A percentile compares a stretch with the other conserved stretches of the same genome.
phyloP scores from a whole-genome alignment of 129 eudicot genomes.

The Mikania micrantha region DNA sequence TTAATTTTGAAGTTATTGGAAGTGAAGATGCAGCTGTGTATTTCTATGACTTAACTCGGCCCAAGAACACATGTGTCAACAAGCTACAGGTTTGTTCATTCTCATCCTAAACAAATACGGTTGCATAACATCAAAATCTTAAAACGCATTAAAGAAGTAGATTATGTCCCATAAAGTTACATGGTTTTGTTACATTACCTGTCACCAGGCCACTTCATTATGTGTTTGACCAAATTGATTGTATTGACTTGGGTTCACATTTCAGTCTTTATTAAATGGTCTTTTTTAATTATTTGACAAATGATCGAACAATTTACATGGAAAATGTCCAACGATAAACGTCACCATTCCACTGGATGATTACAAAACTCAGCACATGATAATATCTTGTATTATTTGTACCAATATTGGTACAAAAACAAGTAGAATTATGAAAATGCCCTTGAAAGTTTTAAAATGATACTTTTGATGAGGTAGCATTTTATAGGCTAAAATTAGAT shows the following conservation, averaged over 20 bases:
- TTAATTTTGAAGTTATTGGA: slow-evolving; percentile 68
- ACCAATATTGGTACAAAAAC: background rate
- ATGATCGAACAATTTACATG: background rate
- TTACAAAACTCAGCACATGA: background rate
- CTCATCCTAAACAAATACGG: background rate
- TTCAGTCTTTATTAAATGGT: background rate
- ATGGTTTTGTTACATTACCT: background rate
- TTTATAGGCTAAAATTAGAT: background rate
- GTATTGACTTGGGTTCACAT: slow-evolving; percentile 6
- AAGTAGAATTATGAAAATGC: no score
- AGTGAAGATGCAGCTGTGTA: slow-evolving; percentile 94
- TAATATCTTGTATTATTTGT: background rate
- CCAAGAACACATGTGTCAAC: slow-evolving; percentile 85
- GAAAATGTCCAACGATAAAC: background rate
- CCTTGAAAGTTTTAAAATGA: no score
- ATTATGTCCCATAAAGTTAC: background rate
- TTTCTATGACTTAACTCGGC: slow-evolving; percentile 91
- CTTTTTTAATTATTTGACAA: background rate
- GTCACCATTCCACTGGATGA: background rate
- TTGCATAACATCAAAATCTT: background rate
- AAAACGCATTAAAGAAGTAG: no score
- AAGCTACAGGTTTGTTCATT: slow-evolving; percentile 69
- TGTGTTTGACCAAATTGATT: background rate
- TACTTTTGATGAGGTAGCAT: background rate
- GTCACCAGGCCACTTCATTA: background rate